These are phyloP conservation scores for Malassezia yamatoensis DNA, from an alignment of 1,284 basidiomycete genomes.

Conservation along the genomic window DNA sequence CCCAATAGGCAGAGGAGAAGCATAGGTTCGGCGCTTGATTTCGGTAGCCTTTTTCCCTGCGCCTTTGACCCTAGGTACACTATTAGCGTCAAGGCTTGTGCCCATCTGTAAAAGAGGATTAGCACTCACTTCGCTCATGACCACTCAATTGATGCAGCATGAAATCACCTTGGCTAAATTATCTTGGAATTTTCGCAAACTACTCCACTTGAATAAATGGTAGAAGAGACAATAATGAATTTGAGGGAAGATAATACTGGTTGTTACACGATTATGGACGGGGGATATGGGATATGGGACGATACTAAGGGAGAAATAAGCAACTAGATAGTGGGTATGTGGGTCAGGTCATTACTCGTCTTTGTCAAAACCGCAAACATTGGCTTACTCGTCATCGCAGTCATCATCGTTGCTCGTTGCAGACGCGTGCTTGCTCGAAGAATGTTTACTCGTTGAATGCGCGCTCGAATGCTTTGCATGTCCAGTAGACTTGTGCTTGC, in stretches of 20 bases:
- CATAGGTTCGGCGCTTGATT: slow-evolving; percentile 29
- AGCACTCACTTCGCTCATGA: neutral
- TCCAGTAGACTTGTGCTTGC: neutral
- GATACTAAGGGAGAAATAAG: neutral
- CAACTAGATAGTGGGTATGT: slow-evolving; percentile 1
- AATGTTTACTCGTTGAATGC: neutral
- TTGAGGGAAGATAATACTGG: too few species aligned
- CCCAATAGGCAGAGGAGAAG: slow-evolving; percentile 27
- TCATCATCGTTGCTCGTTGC: slow-evolving; percentile 1
- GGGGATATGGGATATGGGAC: neutral
- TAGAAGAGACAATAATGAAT: too few species aligned
- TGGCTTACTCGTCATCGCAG: slow-evolving; percentile 2
- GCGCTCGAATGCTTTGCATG: too few species aligned
- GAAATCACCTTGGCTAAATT: too few species aligned
- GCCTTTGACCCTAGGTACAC: slow-evolving; percentile 11
- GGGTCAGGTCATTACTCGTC: neutral
- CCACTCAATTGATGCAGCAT: neutral
- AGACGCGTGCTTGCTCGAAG: neutral
- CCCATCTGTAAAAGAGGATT: too few species aligned
- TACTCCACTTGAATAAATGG: too few species aligned
- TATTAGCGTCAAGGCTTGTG: neutral
- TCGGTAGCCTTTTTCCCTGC: slow-evolving; percentile 34
- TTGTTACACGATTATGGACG: too few species aligned
- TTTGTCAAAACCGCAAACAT: neutral
- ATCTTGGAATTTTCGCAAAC: too few species aligned